These are phyloP conservation scores for Sapria himalayana DNA, from an alignment of 345 rosid genomes.

Conservation along the genomic window DNA sequence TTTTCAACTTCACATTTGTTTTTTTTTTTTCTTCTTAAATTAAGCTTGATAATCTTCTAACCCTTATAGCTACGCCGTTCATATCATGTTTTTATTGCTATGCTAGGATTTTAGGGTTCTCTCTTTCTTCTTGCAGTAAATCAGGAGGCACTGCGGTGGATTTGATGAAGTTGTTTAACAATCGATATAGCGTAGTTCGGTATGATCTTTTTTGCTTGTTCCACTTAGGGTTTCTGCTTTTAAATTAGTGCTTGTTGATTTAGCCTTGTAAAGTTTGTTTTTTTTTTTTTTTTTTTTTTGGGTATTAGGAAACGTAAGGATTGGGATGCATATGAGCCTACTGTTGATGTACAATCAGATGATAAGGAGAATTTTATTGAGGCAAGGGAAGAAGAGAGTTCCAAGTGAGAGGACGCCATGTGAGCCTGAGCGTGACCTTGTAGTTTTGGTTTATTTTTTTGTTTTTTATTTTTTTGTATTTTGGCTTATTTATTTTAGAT, in stretches of 20 bases:
- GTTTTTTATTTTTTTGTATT: too few relatives aligned
- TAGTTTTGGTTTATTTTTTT: too few relatives aligned
- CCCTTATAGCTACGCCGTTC: too few relatives aligned
- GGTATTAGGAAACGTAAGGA: slow-evolving; percentile 77
- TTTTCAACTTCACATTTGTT: not conserved
- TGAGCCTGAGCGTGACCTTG: too few relatives aligned
- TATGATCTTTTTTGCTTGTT: slow-evolving; percentile 13
- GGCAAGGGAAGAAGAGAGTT: slow-evolving; percentile 54
- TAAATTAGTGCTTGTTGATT: not conserved
- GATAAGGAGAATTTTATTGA: slow-evolving; percentile 76
- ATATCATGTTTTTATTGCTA: too few relatives aligned
- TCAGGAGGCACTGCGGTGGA: slow-evolving; percentile 56
- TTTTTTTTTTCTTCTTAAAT: too few relatives aligned
- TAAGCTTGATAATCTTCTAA: too few relatives aligned
- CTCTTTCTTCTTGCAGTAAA: slow-evolving; percentile 25
- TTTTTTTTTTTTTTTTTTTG: not conserved
- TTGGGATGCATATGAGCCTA: slow-evolving; percentile 64
- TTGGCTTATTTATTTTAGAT: too few relatives aligned
- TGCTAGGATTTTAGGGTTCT: too few relatives aligned
- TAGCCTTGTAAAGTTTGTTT: not conserved
- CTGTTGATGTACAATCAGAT: slow-evolving; percentile 52
- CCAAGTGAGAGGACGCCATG: slow-evolving; percentile 19
- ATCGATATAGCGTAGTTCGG: slow-evolving; percentile 66
- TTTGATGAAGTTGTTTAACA: slow-evolving; percentile 72
- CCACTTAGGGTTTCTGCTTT: not conserved